Evolutionary conservation across 2,329 filamentous ascomycete species (phyloP).

Genomic region (Pseudocercospora eumusae): DNA sequence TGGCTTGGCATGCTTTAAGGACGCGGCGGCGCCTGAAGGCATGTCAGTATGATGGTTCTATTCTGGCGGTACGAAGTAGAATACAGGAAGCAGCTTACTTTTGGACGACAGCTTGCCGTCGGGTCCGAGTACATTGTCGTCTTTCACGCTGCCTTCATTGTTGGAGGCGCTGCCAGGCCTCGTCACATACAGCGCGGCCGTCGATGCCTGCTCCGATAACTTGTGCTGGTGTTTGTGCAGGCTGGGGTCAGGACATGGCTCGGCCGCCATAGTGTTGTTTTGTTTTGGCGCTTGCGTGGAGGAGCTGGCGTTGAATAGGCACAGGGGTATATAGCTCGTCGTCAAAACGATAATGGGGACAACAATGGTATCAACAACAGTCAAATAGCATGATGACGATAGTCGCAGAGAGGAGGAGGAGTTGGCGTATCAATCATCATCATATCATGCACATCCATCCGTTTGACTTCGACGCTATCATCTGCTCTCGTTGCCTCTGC

Average conservation of each 20-base stretch:
- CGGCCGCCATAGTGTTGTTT: slow-evolving; percentile 24
- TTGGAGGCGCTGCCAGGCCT: slow-evolving; percentile 30
- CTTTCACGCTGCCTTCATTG: slow-evolving; percentile 32
- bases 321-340: neutral
- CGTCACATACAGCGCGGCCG: slow-evolving; percentile 61
- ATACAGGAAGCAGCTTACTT: slow-evolving; percentile 48
- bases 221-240: slow-evolving; percentile 45
- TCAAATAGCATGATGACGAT: neutral
- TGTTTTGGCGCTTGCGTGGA: slow-evolving; percentile 6
- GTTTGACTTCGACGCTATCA: too few relatives aligned
- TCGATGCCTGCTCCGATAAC: slow-evolving; percentile 57
- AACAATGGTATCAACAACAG: neutral
- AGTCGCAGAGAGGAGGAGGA: neutral
- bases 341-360: neutral
- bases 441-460: too few relatives aligned
- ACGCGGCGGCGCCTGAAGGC: slow-evolving; percentile 57
- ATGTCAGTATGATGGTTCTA: neutral
- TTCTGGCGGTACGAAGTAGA: too few relatives aligned
- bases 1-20: slow-evolving; percentile 70
- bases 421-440: too few relatives aligned
- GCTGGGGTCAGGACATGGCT: slow-evolving; percentile 49
- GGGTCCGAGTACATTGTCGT: slow-evolving; percentile 47
- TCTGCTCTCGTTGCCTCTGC: neutral
- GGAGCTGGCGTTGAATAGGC: neutral
- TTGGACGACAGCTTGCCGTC: slow-evolving; percentile 60